Evolutionary conservation across 768 basidiomycete species (phyloP), one percentile per base, ranked within the genome.

Genomic region (Boletus rubroflammeus): DNA sequence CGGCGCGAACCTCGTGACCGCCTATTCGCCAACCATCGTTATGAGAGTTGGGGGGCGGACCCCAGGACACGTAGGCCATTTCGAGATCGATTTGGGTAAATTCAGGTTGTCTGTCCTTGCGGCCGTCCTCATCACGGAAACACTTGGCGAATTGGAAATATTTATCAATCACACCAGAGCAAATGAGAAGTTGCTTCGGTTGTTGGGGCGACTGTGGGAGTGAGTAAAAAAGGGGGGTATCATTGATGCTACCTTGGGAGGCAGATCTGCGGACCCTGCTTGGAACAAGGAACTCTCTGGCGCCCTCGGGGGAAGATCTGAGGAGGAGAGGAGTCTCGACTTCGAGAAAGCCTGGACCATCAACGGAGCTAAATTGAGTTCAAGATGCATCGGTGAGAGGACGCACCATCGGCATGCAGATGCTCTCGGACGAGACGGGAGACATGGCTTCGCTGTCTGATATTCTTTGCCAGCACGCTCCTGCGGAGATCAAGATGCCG

Each of bases 31-130:
- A 98, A 10, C 58, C 54, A 53, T 79, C 71, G 32, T 53, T 36
- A 31, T 65, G 59, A 41, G 66, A 48, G 17, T 46, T 10, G 10
- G 19, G 9, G 15, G 54, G 51, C 3, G 64, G 60, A 46, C 86
- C 87, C 85, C 95, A 97, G 8, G 88, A 87, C 17, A 95, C 86
- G 72, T 89, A 98, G 2, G 89, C 93, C 90, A 97, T 95, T 73
- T 98, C 95, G 57, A 98, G 72, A 82, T 98, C 95, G 56, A 98
- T 78, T 73, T 98, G 95, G 21, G 95, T 98, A 72, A 98, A 98
- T 70, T 98, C 95, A 0, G 95, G 94, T 66, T 98, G 95, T 41
- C 95, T 81, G 68, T 98, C 95, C 71, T 90, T 94, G 53, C 95
- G 81, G 5, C 94, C 93, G 65, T 92, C 93, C 71, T 98, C 95